phyloP scores from a whole-genome alignment of 2,329 filamentous ascomycete species.

The Cladosporium halotolerans region DNA sequence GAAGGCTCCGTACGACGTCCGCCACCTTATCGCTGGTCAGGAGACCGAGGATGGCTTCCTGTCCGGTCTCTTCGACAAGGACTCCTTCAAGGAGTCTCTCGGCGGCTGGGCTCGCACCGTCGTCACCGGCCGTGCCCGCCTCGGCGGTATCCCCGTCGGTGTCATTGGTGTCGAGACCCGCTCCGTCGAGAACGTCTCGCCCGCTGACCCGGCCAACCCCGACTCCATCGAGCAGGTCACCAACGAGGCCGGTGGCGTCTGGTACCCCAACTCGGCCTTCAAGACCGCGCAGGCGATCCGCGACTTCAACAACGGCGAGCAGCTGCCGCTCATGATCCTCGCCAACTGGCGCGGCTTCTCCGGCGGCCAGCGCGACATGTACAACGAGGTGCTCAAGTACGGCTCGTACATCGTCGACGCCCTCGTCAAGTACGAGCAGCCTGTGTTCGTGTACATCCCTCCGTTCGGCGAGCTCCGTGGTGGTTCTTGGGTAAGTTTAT shows the following conservation, averaged over 20 bases:
- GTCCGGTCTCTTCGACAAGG: conserved; percentile 89
- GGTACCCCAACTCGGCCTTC: conserved; percentile 99
- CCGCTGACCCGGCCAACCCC: conserved; percentile 94
- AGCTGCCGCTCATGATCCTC: conserved; percentile 96
- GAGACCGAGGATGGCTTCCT: conserved; percentile 80
- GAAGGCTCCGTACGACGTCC: conserved; percentile 84
- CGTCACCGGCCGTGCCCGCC: conserved; percentile 89
- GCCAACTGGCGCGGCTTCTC: conserved; percentile 99
- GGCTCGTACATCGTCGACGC: conserved; percentile 98
- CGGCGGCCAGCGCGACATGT: conserved; percentile 98
- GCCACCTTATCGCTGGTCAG: conserved; percentile 87
- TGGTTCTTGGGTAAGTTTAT: conserved; percentile 73
- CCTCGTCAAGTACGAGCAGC: conserved; percentile 96
- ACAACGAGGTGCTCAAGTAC: conserved; percentile 99
- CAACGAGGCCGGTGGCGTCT: conserved; percentile 95
- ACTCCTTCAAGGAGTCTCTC: conserved; percentile 93
- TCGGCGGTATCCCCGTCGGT: conserved; percentile 96
- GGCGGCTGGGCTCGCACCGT: conserved; percentile 97
- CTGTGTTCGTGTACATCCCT: conserved; percentile 98
- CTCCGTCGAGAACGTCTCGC: conserved; percentile 91
- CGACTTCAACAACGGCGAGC: conserved; percentile 98
- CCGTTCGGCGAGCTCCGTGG: conserved; percentile 94
- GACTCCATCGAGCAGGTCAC: conserved; percentile 95
- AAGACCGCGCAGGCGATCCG: conserved; percentile 98
- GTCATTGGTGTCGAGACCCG: conserved; percentile 96